A percentile compares a stretch with the other conserved stretches of the same genome.
Conservation (phyloP, 805 yeast genomes). For the Ascoidea asiatica region DNA sequence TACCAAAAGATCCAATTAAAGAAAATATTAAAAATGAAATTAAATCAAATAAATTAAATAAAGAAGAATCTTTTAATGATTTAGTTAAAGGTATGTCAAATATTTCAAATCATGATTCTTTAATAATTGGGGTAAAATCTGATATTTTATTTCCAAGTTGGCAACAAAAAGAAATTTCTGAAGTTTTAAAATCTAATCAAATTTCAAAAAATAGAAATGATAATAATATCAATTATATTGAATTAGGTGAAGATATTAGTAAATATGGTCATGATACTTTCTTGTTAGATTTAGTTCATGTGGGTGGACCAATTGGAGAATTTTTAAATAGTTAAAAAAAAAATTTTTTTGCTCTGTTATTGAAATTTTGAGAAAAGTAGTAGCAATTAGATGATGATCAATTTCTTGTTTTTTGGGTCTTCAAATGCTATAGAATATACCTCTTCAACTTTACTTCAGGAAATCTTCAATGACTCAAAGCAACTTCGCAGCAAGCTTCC, state of each 20-base stretch:
- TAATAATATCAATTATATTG: slow-evolving; percentile 45
- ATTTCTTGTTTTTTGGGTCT: no score
- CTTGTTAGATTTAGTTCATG: slow-evolving; percentile 60
- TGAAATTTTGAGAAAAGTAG: no score
- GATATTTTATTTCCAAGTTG: slow-evolving; percentile 87
- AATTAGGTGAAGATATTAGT: slow-evolving; percentile 64
- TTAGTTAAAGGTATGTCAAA: slow-evolving; percentile 50
- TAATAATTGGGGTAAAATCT: slow-evolving; percentile 86
- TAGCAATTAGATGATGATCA: no score
- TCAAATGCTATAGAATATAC: no score
- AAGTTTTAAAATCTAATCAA: slow-evolving; percentile 30
- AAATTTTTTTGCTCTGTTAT: no score
- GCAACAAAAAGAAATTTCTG: slow-evolving; percentile 80
- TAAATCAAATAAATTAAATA: slow-evolving; percentile 25
- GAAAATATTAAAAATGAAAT: slow-evolving; percentile 44
- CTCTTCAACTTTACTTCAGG: no score
- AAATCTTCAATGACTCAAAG: no score
- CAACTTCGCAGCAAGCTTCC: no score
- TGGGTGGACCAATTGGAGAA: slow-evolving; percentile 60
- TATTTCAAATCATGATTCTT: slow-evolving; percentile 48
- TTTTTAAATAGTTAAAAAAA: slow-evolving; percentile 48
- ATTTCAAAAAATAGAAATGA: slow-evolving; percentile 15
- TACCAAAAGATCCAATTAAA: slow-evolving; percentile 22
- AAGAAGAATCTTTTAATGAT: slow-evolving; percentile 47
- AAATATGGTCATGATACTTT: slow-evolving; percentile 90